Evolutionary conservation across 495 filamentous ascomycete species (phyloP), one percentile per base, ranked within the genome.

Genomic region (Trichocladium antarcticum): DNA sequence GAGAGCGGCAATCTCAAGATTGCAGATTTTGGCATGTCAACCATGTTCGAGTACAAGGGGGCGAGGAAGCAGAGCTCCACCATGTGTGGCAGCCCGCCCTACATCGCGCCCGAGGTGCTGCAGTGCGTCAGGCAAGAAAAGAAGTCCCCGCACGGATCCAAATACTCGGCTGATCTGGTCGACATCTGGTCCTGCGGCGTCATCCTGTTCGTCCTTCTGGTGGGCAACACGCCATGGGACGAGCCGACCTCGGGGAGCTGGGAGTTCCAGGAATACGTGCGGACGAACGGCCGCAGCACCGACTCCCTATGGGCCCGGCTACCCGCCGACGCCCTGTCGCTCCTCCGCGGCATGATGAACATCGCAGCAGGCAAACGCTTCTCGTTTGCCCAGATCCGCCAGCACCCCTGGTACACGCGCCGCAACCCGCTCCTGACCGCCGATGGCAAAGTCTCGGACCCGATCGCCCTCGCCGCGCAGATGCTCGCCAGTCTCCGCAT

Each of bases 161-260:
- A 87, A 24, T 99, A 99, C 56, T 76, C 79, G 21, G 81, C 87
- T 1, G 83, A 96, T 57, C 68, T 87, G 43, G 84, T 85, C 27
- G 92, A 99, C 58, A 89, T 99, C 39, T 99, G 92, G 92, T 95
- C 89, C 31, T 94, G 87, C 55, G 92, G 89, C 14, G 87, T 99
- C 32, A 92, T 99, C 28, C 72, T 99, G 8, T 99, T 99, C 59
- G 92, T 97, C 35, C 72, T 99, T 5, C 66, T 99, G 15, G 88
- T 89, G 5, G 92, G 92, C 10, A 99, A 99, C 64, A 99, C 92
- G 2, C 92, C 92, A 0, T 99, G 92, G 92, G 93, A 97, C 57
- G 85, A 92, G 58, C 92, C 92, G 1, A 88, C 88, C 10, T 66
- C 76, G 17, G 69, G 76, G 49, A 86, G 83, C 59, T 87, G 82